These are phyloP conservation scores for Epichloe coenophiala DNA, from an alignment of 2,329 filamentous ascomycete genomes.

Conservation along the genomic window DNA sequence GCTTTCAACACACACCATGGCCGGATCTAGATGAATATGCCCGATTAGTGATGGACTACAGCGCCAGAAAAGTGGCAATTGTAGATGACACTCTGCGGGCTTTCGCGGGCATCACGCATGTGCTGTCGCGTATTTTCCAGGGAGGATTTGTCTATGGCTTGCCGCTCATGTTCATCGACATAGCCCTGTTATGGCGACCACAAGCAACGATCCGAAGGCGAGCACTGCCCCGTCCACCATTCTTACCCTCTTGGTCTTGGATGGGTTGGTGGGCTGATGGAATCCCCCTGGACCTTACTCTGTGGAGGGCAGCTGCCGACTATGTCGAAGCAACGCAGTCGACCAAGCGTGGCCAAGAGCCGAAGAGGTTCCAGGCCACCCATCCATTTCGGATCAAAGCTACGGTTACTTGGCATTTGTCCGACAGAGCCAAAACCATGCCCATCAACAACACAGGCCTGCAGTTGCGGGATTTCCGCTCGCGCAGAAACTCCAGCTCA, in stretches of 20 bases:
- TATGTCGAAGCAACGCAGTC: slow-evolving; percentile 26
- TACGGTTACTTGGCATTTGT: slow-evolving; percentile 25
- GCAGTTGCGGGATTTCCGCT: slow-evolving; percentile 24
- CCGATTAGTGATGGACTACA: slow-evolving; percentile 30
- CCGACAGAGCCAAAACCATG: slow-evolving; percentile 22
- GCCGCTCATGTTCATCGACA: slow-evolving; percentile 32
- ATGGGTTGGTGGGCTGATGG: slow-evolving; percentile 35
- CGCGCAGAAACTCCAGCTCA: slow-evolving; percentile 16
- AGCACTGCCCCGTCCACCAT: slow-evolving; percentile 21
- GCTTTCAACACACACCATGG: slow-evolving; percentile 28
- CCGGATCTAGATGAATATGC: slow-evolving; percentile 33
- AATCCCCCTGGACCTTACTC: slow-evolving; percentile 25
- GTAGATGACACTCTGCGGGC: slow-evolving; percentile 30
- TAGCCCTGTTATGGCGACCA: slow-evolving; percentile 31
- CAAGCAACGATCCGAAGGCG: slow-evolving; percentile 28
- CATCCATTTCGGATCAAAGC: slow-evolving; percentile 26
- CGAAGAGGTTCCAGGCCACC: slow-evolving; percentile 22
- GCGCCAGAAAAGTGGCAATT: slow-evolving; percentile 22
- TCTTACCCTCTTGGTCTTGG: slow-evolving; percentile 33
- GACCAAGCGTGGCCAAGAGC: slow-evolving; percentile 17
- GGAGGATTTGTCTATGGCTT: slow-evolving; percentile 32
- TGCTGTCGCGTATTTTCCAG: slow-evolving; percentile 26
- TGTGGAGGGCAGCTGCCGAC: slow-evolving; percentile 30
- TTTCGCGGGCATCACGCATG: slow-evolving; percentile 28
- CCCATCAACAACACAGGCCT: slow-evolving; percentile 25